Percentiles rank a stretch among this genome's conserved stretches.
These are phyloP conservation scores for Eucalyptus brandiana DNA, from an alignment of 345 rosid species.

Conservation along the genomic window DNA sequence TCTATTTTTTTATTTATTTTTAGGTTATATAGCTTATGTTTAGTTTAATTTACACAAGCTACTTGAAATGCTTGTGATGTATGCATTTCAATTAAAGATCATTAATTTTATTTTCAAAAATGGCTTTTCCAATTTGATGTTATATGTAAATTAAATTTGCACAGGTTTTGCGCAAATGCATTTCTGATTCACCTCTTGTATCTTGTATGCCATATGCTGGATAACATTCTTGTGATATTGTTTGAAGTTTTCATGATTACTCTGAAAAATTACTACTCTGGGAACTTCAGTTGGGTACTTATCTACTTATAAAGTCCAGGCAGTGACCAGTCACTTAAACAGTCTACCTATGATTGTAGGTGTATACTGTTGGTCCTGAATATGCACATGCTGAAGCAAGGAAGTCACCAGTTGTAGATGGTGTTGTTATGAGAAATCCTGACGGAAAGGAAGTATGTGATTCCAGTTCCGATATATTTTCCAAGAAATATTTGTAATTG, in stretches of 20 bases:
- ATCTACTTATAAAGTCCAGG: background rate
- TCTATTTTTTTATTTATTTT: background rate
- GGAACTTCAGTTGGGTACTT: background rate
- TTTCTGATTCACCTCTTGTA: background rate
- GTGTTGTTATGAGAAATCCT: slow-evolving; percentile 96
- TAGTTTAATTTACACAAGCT: background rate
- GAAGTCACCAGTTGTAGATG: slow-evolving; percentile 99
- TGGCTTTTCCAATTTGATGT: background rate
- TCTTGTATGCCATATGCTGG: background rate
- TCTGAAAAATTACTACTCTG: background rate
- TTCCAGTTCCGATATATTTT: background rate
- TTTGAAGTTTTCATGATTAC: background rate
- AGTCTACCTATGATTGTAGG: slow-evolving; percentile 39
- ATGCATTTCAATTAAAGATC: background rate
- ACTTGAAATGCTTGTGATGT: background rate
- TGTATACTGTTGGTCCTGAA: slow-evolving; percentile 97
- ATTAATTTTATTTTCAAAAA: background rate
- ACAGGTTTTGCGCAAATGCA: background rate
- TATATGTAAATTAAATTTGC: background rate
- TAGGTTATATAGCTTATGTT: background rate
- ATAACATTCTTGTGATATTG: background rate
- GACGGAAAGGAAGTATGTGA: slow-evolving; percentile 95
- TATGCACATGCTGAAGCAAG: slow-evolving; percentile 99
- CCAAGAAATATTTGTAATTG: background rate
- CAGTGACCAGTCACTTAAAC: background rate